Percentiles rank a stretch among this genome's conserved stretches.
phyloP scores from a whole-genome alignment of 805 yeast species.

The Ogataea nonfermentans region DNA sequence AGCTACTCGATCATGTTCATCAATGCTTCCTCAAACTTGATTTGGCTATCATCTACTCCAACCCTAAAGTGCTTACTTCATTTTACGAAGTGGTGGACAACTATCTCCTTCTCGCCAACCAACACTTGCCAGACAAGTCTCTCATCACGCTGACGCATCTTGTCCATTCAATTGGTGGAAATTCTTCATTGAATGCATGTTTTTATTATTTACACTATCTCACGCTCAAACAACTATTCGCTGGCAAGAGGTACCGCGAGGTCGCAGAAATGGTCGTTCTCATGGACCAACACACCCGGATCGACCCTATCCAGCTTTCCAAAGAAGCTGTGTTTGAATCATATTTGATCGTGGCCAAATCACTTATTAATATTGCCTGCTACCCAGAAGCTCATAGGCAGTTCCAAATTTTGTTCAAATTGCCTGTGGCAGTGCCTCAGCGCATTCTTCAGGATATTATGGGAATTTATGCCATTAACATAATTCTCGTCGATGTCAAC shows the following conservation, averaged over 20 bases:
- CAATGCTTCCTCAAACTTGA: not conserved
- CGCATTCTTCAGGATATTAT: constrained; percentile 8
- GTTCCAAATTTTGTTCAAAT: constrained; percentile 20
- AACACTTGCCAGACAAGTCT: not conserved
- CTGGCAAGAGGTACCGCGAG: not conserved
- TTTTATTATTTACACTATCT: constrained; percentile 8
- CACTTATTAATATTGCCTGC: constrained; percentile 18
- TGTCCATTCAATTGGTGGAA: not conserved
- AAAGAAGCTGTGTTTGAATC: constrained; percentile 16
- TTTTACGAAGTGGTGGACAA: constrained; percentile 13
- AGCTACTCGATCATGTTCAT: no score
- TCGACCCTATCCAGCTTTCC: constrained; percentile 16
- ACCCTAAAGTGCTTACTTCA: not conserved
- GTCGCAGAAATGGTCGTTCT: not conserved
- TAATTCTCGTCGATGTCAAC: constrained; percentile 8
- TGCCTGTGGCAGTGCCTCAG: constrained; percentile 10
- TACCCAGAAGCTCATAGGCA: constrained; percentile 21
- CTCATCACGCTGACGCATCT: not conserved
- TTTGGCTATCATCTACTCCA: constrained; percentile 8
- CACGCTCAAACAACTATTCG: constrained; percentile 7
- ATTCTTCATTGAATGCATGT: constrained; percentile 1
- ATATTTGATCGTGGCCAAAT: constrained; percentile 18
- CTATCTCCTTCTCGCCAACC: constrained; percentile 2
- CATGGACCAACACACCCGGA: constrained; percentile 3
- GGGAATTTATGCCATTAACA: constrained; percentile 19